Evolutionary conservation across 2,329 filamentous ascomycete genomes (phyloP).

Genomic region (Pseudocercospora crystallina): DNA sequence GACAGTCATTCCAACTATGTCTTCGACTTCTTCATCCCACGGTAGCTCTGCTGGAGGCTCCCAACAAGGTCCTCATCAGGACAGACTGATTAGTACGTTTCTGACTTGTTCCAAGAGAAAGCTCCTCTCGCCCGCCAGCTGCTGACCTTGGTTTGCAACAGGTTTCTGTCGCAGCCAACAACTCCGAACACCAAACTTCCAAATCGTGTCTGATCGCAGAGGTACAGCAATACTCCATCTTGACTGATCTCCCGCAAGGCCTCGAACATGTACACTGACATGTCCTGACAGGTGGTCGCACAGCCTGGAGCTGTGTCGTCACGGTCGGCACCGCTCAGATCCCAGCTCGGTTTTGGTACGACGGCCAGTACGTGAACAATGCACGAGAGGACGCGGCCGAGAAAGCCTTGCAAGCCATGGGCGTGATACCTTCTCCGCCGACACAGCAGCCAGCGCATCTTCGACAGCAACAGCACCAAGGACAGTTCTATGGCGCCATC

Average conservation of each 20-base stretch:
- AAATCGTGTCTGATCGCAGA: constrained; percentile 72
- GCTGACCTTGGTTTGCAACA: constrained; percentile 14
- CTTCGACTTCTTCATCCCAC: constrained; percentile 21
- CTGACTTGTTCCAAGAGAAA: too few relatives aligned
- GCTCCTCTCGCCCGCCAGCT: constrained; percentile 1
- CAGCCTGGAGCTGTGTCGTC: constrained; percentile 84
- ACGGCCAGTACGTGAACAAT: constrained; percentile 82
- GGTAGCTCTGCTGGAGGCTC: constrained; percentile 14
- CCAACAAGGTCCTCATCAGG: constrained; percentile 32
- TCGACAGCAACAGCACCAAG: constrained; percentile 26
- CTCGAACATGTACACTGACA: not conserved
- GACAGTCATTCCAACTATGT: constrained; percentile 17
- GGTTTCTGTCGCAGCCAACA: constrained; percentile 31
- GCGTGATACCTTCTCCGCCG: constrained; percentile 28
- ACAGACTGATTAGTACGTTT: constrained; percentile 35
- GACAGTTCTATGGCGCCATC: constrained; percentile 21
- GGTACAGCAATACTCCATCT: constrained; percentile 49
- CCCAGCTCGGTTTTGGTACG: constrained; percentile 85
- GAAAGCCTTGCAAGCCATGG: constrained; percentile 64
- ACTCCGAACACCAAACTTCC: constrained; percentile 47
- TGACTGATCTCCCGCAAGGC: not conserved
- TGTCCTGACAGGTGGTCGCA: constrained; percentile 68
- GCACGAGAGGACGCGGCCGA: constrained; percentile 91
- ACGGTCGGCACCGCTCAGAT: constrained; percentile 66
- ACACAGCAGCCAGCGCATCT: constrained; percentile 23